Conservation (phyloP, 2,329 filamentous ascomycete genomes). For the Aspergillus arachidicola region DNA sequence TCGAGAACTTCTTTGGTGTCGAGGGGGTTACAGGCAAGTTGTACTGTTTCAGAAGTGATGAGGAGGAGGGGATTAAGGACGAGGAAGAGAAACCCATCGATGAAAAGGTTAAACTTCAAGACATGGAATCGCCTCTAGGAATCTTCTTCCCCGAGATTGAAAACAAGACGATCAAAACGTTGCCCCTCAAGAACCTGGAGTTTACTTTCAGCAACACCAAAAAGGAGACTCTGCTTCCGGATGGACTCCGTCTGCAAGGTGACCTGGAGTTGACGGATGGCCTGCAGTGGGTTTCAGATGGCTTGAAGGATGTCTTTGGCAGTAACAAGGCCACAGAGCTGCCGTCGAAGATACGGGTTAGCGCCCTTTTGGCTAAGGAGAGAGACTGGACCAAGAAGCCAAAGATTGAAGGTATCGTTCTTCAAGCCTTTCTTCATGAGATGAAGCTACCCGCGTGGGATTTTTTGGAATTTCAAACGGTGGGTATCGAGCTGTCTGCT, state of each 20-base stretch:
- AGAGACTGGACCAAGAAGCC: background rate
- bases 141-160: background rate
- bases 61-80: background rate
- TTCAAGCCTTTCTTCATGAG: background rate
- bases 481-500: background rate
- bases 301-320: background rate
- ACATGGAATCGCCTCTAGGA: background rate
- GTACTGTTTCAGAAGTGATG: background rate
- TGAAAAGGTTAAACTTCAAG: background rate
- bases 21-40: background rate
- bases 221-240: background rate
- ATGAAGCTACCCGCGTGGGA: background rate
- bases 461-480: background rate
- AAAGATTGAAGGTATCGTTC: background rate
- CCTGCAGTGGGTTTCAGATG: background rate
- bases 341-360: background rate
- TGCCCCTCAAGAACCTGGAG: background rate
- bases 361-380: background rate
- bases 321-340: background rate
- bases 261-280: background rate
- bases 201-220: background rate
- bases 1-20: background rate
- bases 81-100: background rate
- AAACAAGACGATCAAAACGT: background rate
- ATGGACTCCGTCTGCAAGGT: background rate